Evolutionary conservation across 345 rosid genomes (phyloP).

Genomic region (Atalantia buxifolia): DNA sequence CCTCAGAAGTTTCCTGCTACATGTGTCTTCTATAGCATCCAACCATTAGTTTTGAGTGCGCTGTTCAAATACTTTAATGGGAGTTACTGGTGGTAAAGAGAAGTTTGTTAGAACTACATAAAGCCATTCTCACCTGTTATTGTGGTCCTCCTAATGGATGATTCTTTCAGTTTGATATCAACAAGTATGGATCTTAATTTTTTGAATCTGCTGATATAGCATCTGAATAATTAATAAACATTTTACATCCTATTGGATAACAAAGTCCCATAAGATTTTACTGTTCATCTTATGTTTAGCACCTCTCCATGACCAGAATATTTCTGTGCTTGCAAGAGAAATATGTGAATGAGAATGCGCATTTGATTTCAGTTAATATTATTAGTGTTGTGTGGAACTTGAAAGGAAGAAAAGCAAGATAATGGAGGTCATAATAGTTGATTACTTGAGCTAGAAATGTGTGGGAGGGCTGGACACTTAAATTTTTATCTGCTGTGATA

Average conservation of each 20-base stretch:
- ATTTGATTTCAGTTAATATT: not conserved
- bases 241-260: not conserved
- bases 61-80: not conserved
- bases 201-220: not conserved
- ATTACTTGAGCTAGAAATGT: not conserved
- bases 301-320: not conserved
- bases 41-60: not conserved
- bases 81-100: not conserved
- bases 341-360: not conserved
- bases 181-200: not conserved
- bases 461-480: not conserved
- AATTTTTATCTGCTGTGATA: not conserved
- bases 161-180: not conserved
- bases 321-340: not conserved
- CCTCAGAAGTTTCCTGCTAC: not conserved
- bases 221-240: not conserved
- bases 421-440: not conserved
- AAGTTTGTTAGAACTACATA: not conserved
- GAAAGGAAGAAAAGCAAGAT: not conserved
- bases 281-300: not conserved
- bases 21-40: not conserved
- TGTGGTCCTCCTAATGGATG: not conserved
- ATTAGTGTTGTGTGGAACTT: not conserved
- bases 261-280: not conserved
- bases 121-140: not conserved